Conservation (phyloP, 192 early-diverging fungal genomes). For the Piromyces sp. region DNA sequence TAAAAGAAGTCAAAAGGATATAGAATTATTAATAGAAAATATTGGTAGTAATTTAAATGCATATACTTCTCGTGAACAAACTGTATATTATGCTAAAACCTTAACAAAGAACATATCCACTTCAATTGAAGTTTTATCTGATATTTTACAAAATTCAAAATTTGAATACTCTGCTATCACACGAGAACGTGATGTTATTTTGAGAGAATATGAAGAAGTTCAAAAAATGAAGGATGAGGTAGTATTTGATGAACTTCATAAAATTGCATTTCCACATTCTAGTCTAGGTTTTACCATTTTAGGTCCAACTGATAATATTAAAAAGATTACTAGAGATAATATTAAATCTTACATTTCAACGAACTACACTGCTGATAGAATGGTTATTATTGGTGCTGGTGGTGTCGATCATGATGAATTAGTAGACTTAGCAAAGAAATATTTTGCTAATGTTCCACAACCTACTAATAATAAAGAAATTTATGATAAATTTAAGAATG, state of each 20-base stretch:
- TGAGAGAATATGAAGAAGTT: slow-evolving; percentile 75
- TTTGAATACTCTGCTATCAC: slow-evolving; percentile 71
- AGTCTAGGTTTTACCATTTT: slow-evolving; percentile 82
- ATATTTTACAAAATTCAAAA: slow-evolving; percentile 85
- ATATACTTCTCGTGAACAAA: slow-evolving; percentile 97
- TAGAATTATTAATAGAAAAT: slow-evolving; percentile 93
- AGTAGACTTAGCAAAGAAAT: slow-evolving; percentile 77
- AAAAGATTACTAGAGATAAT: slow-evolving; percentile 70
- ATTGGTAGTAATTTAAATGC: slow-evolving; percentile 97
- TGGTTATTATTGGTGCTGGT: slow-evolving; percentile 88
- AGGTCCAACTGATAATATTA: slow-evolving; percentile 85
- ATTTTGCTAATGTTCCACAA: slow-evolving; percentile 63
- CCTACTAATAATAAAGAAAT: neutral
- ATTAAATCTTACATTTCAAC: slow-evolving; percentile 72
- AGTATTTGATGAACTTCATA: slow-evolving; percentile 96
- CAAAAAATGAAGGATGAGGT: slow-evolving; percentile 90
- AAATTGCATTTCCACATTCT: slow-evolving; percentile 67
- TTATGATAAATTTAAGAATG: neutral
- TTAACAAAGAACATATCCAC: slow-evolving; percentile 68
- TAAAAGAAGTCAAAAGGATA: slow-evolving; percentile 64
- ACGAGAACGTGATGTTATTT: slow-evolving; percentile 91
- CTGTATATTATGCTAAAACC: slow-evolving; percentile 93
- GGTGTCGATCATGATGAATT: slow-evolving; percentile 84
- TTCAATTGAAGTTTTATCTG: slow-evolving; percentile 85
- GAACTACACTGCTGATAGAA: slow-evolving; percentile 93